Evolutionary conservation across 1,139 yeast species (phyloP).

Genomic region (Pneumocystis jirovecii): DNA sequence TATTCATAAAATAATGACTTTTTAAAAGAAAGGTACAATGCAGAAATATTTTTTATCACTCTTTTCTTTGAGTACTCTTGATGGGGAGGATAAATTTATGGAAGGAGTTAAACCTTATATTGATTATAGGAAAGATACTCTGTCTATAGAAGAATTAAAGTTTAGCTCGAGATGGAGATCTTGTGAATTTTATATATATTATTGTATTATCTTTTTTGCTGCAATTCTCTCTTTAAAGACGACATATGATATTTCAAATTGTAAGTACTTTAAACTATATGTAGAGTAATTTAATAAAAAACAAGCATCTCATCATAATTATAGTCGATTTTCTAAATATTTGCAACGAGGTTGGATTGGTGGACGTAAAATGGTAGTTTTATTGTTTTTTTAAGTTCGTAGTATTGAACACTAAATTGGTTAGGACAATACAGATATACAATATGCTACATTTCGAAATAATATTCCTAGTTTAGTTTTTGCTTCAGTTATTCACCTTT

Average conservation of each 20-base stretch:
- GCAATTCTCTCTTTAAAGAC: conserved; percentile 8
- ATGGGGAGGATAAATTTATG: not conserved
- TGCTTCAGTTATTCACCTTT: conserved; percentile 41
- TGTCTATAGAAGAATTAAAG: not conserved
- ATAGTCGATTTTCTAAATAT: conserved; percentile 42
- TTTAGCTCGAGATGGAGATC: conserved; percentile 7
- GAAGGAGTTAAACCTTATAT: not conserved
- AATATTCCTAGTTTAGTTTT: conserved; percentile 49
- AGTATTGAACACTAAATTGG: not conserved
- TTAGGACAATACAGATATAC: conserved; percentile 66
- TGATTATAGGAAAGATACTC: not conserved
- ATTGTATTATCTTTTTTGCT: conserved; percentile 2
- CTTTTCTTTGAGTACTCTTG: not conserved
- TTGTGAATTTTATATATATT: conserved; percentile 9
- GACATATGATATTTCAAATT: conserved; percentile 6
- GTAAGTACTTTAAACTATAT: not conserved
- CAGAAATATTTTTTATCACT: not conserved
- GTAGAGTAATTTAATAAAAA: not conserved
- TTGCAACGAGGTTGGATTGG: conserved; percentile 53
- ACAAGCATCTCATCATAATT: conserved; percentile 56
- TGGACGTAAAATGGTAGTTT: conserved; percentile 23
- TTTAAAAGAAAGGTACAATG: not conserved
- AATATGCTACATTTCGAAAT: conserved; percentile 75
- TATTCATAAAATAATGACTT: not conserved
- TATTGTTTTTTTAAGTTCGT: conserved; percentile 1